Conservation (phyloP, 805 yeast species). For the Scheffersomyces spartinae region DNA sequence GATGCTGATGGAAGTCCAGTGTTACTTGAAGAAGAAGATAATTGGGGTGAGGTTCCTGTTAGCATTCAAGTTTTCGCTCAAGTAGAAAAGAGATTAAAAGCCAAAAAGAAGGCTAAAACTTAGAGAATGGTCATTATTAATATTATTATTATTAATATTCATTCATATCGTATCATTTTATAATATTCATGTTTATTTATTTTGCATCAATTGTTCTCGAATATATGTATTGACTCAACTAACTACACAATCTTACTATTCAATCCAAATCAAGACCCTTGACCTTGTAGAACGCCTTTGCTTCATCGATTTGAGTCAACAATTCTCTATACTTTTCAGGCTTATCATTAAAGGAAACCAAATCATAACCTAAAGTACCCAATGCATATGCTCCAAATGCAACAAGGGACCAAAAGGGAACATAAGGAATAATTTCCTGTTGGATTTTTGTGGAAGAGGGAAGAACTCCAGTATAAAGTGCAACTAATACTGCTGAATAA, state of each 20-base stretch:
- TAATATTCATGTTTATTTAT: too few species aligned
- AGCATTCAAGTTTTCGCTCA: conserved; percentile 75
- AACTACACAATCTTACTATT: too few species aligned
- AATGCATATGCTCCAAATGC: conserved; percentile 60
- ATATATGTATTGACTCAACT: too few species aligned
- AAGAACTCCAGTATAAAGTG: conserved; percentile 38
- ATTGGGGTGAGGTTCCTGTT: conserved; percentile 50
- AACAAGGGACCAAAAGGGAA: conserved; percentile 64
- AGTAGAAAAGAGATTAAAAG: conserved; percentile 57
- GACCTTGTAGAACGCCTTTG: conserved; percentile 42
- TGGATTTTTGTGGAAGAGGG: conserved; percentile 41
- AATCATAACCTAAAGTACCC: conserved; percentile 59
- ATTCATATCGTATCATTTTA: too few species aligned
- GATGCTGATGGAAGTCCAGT: conserved; percentile 8
- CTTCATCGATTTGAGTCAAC: conserved; percentile 46
- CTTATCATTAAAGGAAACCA: conserved; percentile 58
- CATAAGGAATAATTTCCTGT: conserved; percentile 46
- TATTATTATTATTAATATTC: too few species aligned
- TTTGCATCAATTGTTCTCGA: too few species aligned
- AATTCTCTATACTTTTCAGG: conserved; percentile 56
- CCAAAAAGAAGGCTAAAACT: conserved; percentile 10
- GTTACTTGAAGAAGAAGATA: conserved; percentile 10
- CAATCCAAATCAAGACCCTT: conserved; percentile 44
- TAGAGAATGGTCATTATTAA: conserved; percentile 1
- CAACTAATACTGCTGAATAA: conserved; percentile 40